These are phyloP conservation scores for Tetradesmus obliquus DNA, from an alignment of 139 green algal species.

Conservation along the genomic window DNA sequence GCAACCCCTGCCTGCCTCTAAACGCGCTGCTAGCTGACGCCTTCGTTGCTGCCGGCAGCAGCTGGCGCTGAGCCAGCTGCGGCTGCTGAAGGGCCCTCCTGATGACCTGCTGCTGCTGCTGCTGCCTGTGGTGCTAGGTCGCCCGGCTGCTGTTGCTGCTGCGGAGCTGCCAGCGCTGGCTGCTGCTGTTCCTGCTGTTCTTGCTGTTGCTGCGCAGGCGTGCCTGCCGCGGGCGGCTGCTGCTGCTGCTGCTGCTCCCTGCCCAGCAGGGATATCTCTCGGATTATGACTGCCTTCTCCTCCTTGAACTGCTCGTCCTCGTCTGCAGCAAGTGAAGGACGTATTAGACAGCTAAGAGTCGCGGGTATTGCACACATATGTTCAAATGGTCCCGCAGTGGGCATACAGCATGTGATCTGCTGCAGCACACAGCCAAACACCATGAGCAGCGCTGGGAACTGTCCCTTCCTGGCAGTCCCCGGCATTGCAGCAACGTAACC, in stretches of 20 bases:
- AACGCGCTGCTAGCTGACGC: constrained; percentile 3
- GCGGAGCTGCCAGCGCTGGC: not conserved
- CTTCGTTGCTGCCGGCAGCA: not conserved
- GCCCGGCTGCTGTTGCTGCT: not conserved
- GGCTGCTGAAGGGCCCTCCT: not conserved
- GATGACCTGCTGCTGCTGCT: not conserved
- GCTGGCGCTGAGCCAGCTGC: not conserved
- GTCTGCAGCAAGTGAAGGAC: constrained; percentile 33
- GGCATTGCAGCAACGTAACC: too few relatives aligned
- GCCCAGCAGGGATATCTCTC: constrained; percentile 71
- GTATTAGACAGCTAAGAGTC: not conserved
- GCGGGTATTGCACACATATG: not conserved
- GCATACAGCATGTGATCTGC: not conserved
- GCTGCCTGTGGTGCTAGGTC: constrained; percentile 4
- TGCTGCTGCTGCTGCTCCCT: constrained; percentile 41
- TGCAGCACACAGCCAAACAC: not conserved
- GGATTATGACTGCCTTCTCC: constrained; percentile 92
- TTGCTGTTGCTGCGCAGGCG: constrained; percentile 25
- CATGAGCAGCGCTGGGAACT: not conserved
- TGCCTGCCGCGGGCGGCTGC: not conserved
- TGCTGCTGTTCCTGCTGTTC: constrained; percentile 19
- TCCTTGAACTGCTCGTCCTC: constrained; percentile 92
- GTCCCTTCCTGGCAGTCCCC: not conserved
- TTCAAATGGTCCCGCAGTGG: not conserved
- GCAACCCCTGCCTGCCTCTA: not conserved